These are phyloP conservation scores for Dicorynia guianensis DNA, from an alignment of 306 rosid species.

Conservation along the genomic window DNA sequence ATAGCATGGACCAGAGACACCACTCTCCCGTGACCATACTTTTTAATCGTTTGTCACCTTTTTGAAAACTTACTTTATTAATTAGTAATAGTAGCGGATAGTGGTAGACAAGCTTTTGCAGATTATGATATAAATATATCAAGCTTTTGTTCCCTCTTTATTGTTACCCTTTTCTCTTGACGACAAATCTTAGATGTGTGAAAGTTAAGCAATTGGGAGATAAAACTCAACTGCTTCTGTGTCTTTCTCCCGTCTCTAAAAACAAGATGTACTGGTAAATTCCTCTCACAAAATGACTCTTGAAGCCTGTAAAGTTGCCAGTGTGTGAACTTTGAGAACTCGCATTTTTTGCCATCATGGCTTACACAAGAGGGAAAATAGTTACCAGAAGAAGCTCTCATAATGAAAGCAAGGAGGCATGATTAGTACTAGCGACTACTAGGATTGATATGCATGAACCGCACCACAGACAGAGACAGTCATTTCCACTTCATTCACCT, in stretches of 20 bases:
- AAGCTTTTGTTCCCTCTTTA: constrained; percentile 37
- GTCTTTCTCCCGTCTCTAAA: not conserved
- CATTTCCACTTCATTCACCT: constrained; percentile 39
- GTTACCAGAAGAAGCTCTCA: not conserved
- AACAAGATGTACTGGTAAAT: not conserved
- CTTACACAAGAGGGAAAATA: not conserved
- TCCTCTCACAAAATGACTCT: not conserved
- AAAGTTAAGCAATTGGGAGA: constrained; percentile 23
- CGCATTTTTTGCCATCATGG: constrained; percentile 20
- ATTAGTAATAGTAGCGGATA: constrained; percentile 20
- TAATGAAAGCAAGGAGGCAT: not conserved
- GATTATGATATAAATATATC: constrained; percentile 45
- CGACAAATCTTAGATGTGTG: constrained; percentile 28
- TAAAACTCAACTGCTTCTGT: constrained; percentile 3
- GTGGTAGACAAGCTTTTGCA: constrained; percentile 52
- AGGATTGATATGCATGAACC: not conserved
- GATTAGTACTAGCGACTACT: not conserved
- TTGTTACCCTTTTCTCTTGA: not conserved
- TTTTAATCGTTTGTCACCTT: constrained; percentile 43
- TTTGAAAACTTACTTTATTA: constrained; percentile 37
- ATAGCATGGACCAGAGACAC: constrained; percentile 10
- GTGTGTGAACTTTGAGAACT: constrained; percentile 1
- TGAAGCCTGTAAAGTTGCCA: not conserved
- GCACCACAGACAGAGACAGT: not conserved
- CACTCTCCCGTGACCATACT: constrained; percentile 41